A percentile compares a stretch with the other conserved stretches of the same genome.
Conservation (phyloP, 2,329 filamentous ascomycete species). For the Curvularia eragrostidis region DNA sequence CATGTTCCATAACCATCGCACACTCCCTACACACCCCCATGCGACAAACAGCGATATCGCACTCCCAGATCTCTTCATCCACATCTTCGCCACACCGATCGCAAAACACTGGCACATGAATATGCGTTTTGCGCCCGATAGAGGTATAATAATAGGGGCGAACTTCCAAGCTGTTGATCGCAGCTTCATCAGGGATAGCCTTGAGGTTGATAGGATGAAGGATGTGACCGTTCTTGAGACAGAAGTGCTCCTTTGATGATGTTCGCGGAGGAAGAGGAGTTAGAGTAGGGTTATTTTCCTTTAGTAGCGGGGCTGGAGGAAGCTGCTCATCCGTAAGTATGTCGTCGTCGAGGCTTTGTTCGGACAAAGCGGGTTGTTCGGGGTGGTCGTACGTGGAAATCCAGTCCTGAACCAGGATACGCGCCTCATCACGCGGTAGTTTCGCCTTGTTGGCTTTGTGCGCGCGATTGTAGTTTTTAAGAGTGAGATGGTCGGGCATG, state of each 20-base stretch:
- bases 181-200: slow-evolving; percentile 22
- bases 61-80: slow-evolving; percentile 29
- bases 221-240: slow-evolving; percentile 30
- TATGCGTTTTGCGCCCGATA: slow-evolving; percentile 22
- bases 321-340: slow-evolving; percentile 30
- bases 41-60: slow-evolving; percentile 28
- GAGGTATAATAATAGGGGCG: slow-evolving; percentile 23
- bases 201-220: slow-evolving; percentile 28
- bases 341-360: slow-evolving; percentile 25
- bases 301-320: slow-evolving; percentile 30
- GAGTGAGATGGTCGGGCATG: neutral
- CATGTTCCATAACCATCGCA: slow-evolving; percentile 26
- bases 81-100: slow-evolving; percentile 27
- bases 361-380: slow-evolving; percentile 27
- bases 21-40: slow-evolving; percentile 28
- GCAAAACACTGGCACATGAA: slow-evolving; percentile 28
- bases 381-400: slow-evolving; percentile 21
- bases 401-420: slow-evolving; percentile 27
- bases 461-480: slow-evolving; percentile 3
- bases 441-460: slow-evolving; percentile 18
- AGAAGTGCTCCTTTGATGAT: slow-evolving; percentile 26
- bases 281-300: slow-evolving; percentile 10
- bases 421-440: slow-evolving; percentile 20
- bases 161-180: slow-evolving; percentile 27
- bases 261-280: neutral